Conservation (phyloP, 2,329 filamentous ascomycete genomes). For the Colletotrichum neosansevieriae region DNA sequence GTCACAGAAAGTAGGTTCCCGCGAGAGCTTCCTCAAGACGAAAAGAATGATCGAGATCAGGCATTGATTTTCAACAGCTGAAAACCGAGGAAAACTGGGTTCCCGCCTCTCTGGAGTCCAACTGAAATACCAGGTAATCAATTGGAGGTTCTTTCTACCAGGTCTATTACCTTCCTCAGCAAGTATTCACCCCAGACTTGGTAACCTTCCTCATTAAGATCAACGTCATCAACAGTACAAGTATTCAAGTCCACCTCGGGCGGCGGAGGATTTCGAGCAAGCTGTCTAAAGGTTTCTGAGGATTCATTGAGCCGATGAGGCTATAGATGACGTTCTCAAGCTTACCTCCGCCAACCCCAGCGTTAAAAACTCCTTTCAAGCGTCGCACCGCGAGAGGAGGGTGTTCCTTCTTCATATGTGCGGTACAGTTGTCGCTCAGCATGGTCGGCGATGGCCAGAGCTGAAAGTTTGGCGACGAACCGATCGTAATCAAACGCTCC, state of each 20-base stretch:
- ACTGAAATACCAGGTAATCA: too few relatives aligned
- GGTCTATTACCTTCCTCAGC: too few relatives aligned
- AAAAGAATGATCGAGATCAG: too few relatives aligned
- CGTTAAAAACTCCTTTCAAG: background rate
- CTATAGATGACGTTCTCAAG: slow-evolving; percentile 19
- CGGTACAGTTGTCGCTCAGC: background rate
- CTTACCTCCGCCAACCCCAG: slow-evolving; percentile 5
- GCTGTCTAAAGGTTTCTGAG: background rate
- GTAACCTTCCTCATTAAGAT: background rate
- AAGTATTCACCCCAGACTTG: background rate
- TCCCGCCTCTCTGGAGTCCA: too few relatives aligned
- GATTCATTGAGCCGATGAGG: background rate
- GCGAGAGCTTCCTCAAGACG: too few relatives aligned
- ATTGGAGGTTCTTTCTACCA: too few relatives aligned
- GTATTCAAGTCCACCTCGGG: background rate
- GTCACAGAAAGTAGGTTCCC: too few relatives aligned
- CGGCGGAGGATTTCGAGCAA: background rate
- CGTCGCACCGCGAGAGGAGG: too few relatives aligned
- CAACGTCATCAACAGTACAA: background rate
- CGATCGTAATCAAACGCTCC: slow-evolving; percentile 15
- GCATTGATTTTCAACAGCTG: too few relatives aligned
- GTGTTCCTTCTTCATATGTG: background rate
- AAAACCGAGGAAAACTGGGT: too few relatives aligned
- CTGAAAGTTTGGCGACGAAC: background rate
- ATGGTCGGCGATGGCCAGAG: slow-evolving; percentile 2